phyloP scores from a whole-genome alignment of 495 filamentous ascomycete genomes.

The Physcia stellaris region DNA sequence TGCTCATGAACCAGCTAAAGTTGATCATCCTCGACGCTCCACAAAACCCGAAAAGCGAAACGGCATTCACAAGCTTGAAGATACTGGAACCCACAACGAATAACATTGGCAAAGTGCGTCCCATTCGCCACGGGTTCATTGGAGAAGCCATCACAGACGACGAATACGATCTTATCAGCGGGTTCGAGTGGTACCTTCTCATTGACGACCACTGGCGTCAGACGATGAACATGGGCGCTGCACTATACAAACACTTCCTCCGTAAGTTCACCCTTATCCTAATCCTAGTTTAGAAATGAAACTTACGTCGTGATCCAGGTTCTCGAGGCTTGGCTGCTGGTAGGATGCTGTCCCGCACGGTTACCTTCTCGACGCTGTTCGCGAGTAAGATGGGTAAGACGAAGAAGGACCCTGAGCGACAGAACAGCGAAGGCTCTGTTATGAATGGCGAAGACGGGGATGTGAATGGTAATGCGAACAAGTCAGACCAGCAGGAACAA shows the following conservation, averaged over 20 bases:
- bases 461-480: not conserved
- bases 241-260: conserved; percentile 60
- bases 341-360: conserved; percentile 38
- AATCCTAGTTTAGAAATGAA: too few species aligned
- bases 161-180: conserved; percentile 62
- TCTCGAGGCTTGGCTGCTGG: conserved; percentile 43
- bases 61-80: conserved; percentile 28
- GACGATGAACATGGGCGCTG: conserved; percentile 51
- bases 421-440: not conserved
- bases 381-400: conserved; percentile 15
- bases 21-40: conserved; percentile 36
- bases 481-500: conserved; percentile 3
- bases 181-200: conserved; percentile 72
- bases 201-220: conserved; percentile 56
- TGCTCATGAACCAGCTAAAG: conserved; percentile 40
- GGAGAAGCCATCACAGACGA: conserved; percentile 42
- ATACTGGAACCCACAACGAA: conserved; percentile 25
- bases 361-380: conserved; percentile 27
- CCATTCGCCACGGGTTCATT: conserved; percentile 48
- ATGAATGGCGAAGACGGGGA: not conserved
- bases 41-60: conserved; percentile 15
- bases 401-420: too few species aligned
- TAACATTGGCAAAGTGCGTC: conserved; percentile 7
- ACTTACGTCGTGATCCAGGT: conserved; percentile 1
- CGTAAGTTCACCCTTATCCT: conserved; percentile 41